Conservation (phyloP, 2,329 filamentous ascomycete genomes). For the Stagonosporopsis tanaceti region DNA sequence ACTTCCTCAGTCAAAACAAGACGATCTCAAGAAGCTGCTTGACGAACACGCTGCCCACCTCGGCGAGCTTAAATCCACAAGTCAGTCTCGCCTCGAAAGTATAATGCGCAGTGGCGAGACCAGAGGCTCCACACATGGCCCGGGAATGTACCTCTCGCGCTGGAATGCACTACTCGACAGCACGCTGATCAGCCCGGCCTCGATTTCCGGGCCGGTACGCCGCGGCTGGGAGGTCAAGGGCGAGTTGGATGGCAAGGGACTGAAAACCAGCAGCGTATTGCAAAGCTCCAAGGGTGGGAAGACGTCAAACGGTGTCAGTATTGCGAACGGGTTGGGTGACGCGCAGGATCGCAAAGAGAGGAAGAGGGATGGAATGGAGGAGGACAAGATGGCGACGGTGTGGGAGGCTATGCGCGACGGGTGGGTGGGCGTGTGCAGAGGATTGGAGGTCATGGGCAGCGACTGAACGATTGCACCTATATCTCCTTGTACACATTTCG, state of each 20-base stretch:
- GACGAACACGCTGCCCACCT: constrained; percentile 71
- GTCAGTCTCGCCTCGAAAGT: constrained; percentile 62
- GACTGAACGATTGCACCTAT: background rate
- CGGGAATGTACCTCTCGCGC: constrained; percentile 74
- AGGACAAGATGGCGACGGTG: constrained; percentile 38
- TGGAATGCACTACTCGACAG: constrained; percentile 77
- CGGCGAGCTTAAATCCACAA: constrained; percentile 61
- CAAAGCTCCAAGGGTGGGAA: constrained; percentile 21
- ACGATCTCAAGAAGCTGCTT: constrained; percentile 60
- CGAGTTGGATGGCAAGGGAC: constrained; percentile 45
- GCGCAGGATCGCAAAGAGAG: constrained; percentile 38
- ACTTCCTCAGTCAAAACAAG: constrained; percentile 59
- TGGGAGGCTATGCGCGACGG: constrained; percentile 44
- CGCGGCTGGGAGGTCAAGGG: constrained; percentile 50
- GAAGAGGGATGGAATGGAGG: constrained; percentile 42
- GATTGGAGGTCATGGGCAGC: constrained; percentile 45
- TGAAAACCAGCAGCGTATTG: constrained; percentile 35
- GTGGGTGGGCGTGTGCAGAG: constrained; percentile 45
- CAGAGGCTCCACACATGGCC: constrained; percentile 62
- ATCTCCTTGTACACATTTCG: background rate
- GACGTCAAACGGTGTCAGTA: constrained; percentile 17
- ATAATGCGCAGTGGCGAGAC: constrained; percentile 56
- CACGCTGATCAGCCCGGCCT: constrained; percentile 72
- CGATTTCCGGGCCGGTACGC: constrained; percentile 61
- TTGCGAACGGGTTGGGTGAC: constrained; percentile 34